Evolutionary conservation across 1,139 yeast genomes (phyloP), one percentile per base, ranked within the genome.

Genomic region (Scheffersomyces titani): DNA sequence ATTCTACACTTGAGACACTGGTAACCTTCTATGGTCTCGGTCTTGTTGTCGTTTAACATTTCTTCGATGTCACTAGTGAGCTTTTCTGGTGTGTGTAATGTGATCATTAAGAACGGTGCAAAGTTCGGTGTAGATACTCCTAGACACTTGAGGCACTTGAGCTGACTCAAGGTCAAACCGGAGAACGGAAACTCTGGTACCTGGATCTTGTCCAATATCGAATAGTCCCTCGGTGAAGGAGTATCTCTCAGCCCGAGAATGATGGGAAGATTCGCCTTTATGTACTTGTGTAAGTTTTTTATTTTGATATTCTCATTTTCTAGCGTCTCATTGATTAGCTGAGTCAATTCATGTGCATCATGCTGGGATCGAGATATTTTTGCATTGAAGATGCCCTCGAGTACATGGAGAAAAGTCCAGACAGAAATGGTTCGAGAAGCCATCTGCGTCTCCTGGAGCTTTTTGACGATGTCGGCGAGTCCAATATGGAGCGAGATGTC

Each of bases 331-430:
- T 92, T 76, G 46, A 93, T 80, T 55, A 91, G 72, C 67, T 91
- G 97, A 44, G 94, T 83, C 60, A 94, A 79, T 67, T 94, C 99
- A 64, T 94, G 98, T 0, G 98, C 97, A 74, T 93, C 98, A 65
- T 93, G 97, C 72, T 94, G 99, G 50, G 85, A 84, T 44, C 92
- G 76, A 1, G 97, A 88, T 44, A 94, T 88, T 63, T 85, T 86
- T 6, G 93, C 88, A 58, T 86, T 83, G 73, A 88, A 90, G n/a
- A 90, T 87, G n/a, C 72, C 72, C 67, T 93, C 98, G 56, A 93
- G 73, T 13, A 85, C 86, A 55, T 83, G 88, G 22, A 93, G 74
- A 56, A 92, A 82, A 1, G 91, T 87, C 94, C 96, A 89, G 0
- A 92, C 94, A 0, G 92, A 85, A 5, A 87, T 74, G 3, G 87